Evolutionary conservation across 2,329 filamentous ascomycete species (phyloP).

Genomic region (Aspergillus candidus): DNA sequence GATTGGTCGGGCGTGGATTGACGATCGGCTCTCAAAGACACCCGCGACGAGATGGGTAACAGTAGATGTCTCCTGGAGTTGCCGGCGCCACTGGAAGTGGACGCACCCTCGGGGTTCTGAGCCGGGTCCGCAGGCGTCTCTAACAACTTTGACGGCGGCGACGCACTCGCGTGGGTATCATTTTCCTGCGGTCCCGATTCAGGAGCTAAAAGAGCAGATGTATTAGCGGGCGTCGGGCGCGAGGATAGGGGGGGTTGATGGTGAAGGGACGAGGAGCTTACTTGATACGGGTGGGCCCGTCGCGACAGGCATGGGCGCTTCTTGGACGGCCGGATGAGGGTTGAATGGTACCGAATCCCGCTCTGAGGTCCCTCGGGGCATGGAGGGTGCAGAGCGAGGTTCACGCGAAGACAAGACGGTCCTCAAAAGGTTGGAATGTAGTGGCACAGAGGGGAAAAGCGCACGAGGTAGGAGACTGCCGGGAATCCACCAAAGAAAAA

Average conservation of each 20-base stretch:
- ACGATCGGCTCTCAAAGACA: constrained; percentile 34
- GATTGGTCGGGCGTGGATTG: constrained; percentile 28
- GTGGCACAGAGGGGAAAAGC: constrained; percentile 8
- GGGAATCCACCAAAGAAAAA: constrained; percentile 18
- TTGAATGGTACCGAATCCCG: constrained; percentile 26
- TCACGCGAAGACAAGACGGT: constrained; percentile 8
- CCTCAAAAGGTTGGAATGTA: constrained; percentile 7
- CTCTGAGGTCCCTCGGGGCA: constrained; percentile 30
- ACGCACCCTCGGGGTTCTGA: constrained; percentile 11
- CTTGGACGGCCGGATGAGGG: constrained; percentile 23
- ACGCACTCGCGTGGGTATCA: constrained; percentile 17
- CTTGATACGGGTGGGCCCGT: constrained; percentile 22
- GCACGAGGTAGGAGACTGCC: constrained; percentile 14
- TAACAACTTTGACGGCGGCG: constrained; percentile 16
- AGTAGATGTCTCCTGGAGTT: constrained; percentile 33
- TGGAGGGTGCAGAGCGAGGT: constrained; percentile 24
- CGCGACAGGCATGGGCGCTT: constrained; percentile 31
- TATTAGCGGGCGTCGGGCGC: constrained; percentile 6
- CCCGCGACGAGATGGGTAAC: constrained; percentile 33
- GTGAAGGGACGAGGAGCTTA: constrained; percentile 16
- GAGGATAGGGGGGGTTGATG: constrained; percentile 1
- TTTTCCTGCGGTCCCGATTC: constrained; percentile 21
- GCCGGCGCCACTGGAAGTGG: constrained; percentile 15
- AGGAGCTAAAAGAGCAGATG: constrained; percentile 17
- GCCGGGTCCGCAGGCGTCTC: constrained; percentile 13